Conservation (phyloP, 371 early-diverging fungal species). For the Coemansia sp. region DNA sequence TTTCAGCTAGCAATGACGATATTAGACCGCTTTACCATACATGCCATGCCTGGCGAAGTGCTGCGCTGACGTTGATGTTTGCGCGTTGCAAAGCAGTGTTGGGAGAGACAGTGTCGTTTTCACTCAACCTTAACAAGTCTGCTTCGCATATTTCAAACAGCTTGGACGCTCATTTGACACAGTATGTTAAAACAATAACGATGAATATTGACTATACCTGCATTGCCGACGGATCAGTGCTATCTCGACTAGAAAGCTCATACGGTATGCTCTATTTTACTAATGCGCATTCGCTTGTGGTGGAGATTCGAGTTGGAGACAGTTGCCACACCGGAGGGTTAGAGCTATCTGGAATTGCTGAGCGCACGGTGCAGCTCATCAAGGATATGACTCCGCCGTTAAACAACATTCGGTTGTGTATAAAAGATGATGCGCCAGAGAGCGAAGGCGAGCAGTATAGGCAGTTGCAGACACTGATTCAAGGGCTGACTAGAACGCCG, state of each 20-base stretch:
- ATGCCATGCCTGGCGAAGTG: constrained; percentile 6
- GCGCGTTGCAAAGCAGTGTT: neutral
- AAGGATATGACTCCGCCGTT: neutral
- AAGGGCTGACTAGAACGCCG: neutral
- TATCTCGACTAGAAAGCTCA: neutral
- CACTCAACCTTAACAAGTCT: constrained; percentile 1
- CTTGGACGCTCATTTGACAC: neutral
- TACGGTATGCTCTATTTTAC: neutral
- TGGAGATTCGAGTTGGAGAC: neutral
- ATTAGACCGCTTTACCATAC: neutral
- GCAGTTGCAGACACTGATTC: neutral
- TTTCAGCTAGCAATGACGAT: neutral
- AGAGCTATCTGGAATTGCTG: neutral
- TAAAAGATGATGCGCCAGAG: neutral
- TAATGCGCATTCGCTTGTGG: neutral
- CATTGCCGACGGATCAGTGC: constrained; percentile 1
- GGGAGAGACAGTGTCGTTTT: neutral
- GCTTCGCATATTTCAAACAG: neutral
- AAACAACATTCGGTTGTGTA: neutral
- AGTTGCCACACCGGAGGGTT: neutral
- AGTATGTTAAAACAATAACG: constrained; percentile 5
- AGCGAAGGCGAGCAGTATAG: neutral
- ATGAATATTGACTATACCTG: neutral
- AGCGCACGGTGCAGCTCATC: neutral
- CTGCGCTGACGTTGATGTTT: constrained; percentile 6